Evolutionary conservation across 139 green algal genomes (phyloP), one percentile per base, ranked within the genome.

Genomic region (Haematococcus sp.): DNA sequence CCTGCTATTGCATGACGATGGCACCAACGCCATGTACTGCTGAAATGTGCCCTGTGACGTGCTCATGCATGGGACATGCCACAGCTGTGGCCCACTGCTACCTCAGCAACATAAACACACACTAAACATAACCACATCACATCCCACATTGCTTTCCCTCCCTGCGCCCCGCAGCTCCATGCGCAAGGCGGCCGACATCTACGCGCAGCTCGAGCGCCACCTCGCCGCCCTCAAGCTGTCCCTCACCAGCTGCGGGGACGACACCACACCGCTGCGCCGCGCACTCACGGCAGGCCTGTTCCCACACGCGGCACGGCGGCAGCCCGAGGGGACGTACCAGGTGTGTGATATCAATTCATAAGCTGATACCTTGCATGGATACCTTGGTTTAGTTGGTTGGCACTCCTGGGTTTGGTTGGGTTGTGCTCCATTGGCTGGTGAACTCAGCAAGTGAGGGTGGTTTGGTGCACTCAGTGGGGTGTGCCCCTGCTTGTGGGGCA

Each of bases 251-350:
- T 93, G 83, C 72, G 81, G 74, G 23, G 82, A 85, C 17, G 88
- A 93, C 74, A 59, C 58, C 19, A 83, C 70, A 1, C 73, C 82
- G 0, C 56, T 96, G 68, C 74, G 86, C 4, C 76, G 80, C 1
- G 88, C 89, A 13, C 75, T 97, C 43, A 67, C 84, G 15, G 54
- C 80, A 22, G 93, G 93, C 23, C 83, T 98, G 25, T 97, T 97
- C 68, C 83, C 84, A 0, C 83, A 97, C 55, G 88, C 89, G 4
- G 93, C 93, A 23, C 80, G 81, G 35, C 77, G 73, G 44, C 88
- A 93, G 77, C 63, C 83, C 4, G 88, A 94, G 55, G 88, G 88
- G 3, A 88, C 68, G 4, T 97, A 94, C 79, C 77, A 76, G 46
- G 76, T 80, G 28, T 31, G 20, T 5, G 15, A 11, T 20, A 11